A percentile compares a stretch with the other conserved stretches of the same genome.
Evolutionary conservation across 1,139 yeast genomes (phyloP).

Genomic region (Pneumocystis carinii): DNA sequence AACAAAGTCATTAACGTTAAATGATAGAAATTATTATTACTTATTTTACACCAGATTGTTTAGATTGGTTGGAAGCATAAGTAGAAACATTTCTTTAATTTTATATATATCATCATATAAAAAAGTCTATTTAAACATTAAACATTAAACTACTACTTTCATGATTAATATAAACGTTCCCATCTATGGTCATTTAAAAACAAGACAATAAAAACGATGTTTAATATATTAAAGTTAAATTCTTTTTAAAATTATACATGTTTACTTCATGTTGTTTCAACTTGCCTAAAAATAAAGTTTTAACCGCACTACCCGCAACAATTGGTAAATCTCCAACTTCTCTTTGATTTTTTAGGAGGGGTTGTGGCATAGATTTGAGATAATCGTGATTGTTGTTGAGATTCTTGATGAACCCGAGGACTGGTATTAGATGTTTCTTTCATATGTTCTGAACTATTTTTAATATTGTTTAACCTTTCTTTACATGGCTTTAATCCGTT

Average conservation of each 20-base stretch:
- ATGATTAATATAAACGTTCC: background rate
- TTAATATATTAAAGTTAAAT: background rate
- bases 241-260: background rate
- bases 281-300: background rate
- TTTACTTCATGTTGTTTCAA: background rate
- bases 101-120: background rate
- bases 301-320: background rate
- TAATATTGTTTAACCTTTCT: background rate
- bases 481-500: constrained; percentile 1
- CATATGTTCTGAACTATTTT: constrained; percentile 2
- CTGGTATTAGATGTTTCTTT: constrained; percentile 9
- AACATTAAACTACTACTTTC: background rate
- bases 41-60: constrained; percentile 88
- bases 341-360: background rate
- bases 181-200: background rate
- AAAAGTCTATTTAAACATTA: background rate
- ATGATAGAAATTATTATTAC: constrained; percentile 39
- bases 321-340: background rate
- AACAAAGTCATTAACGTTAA: background rate
- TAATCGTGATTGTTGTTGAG: constrained; percentile 9
- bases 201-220: background rate
- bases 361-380: background rate
- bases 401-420: constrained; percentile 11
- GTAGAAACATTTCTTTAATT: background rate
- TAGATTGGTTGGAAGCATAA: constrained; percentile 66